phyloP scores from a whole-genome alignment of 148 eudicot genomes.

The Salicornia ramosissima region DNA sequence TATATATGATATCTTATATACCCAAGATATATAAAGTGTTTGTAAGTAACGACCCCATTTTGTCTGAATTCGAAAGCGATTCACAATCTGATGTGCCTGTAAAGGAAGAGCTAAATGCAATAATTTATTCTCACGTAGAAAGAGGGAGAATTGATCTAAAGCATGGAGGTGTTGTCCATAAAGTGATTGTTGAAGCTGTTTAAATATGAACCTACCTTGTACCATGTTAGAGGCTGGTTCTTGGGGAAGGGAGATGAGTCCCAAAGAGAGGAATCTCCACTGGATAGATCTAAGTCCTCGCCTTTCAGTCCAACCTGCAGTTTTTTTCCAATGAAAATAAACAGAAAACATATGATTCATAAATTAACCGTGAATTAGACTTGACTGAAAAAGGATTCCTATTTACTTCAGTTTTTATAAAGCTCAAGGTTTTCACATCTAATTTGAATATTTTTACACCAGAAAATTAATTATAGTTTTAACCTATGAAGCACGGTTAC shows the following conservation, averaged over 20 bases:
- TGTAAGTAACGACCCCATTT: neutral
- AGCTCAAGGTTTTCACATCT: neutral
- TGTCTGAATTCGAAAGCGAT: neutral
- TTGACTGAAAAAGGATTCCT: neutral
- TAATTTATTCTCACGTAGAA: neutral
- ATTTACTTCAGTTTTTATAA: too few species aligned
- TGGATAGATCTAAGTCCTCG: constrained; percentile 30
- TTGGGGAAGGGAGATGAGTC: constrained; percentile 32
- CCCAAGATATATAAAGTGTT: neutral
- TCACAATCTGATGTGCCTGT: neutral
- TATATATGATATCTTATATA: too few species aligned
- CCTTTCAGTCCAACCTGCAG: constrained; percentile 41
- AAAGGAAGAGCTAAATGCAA: neutral
- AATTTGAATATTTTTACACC: too few species aligned
- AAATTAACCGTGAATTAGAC: neutral
- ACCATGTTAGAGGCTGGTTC: constrained; percentile 43
- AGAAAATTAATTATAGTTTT: too few species aligned
- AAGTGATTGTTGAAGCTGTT: neutral
- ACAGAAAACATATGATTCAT: neutral
- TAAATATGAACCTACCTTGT: constrained; percentile 34
- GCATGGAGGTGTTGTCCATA: neutral
- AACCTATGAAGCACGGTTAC: too few species aligned
- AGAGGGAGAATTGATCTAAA: neutral
- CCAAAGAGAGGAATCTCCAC: constrained; percentile 38
- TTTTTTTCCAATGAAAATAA: neutral